Base-by-base conservation (phyloP, 306 rosid genomes). In the Crotalaria pallida region DNA sequence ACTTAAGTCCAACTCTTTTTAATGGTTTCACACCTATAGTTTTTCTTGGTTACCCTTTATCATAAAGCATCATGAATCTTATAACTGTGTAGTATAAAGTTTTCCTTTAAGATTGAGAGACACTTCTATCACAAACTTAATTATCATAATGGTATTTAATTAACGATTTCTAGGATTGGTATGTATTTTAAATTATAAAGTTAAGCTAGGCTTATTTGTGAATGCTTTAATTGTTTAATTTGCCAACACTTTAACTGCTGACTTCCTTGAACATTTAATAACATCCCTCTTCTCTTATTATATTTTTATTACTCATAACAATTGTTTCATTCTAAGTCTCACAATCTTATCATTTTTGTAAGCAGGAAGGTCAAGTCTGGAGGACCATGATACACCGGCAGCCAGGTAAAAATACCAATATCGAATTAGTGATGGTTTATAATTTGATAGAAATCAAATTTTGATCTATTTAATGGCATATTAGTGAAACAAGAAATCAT, bases 301-400 rank as follows among this genome's bases (percentile, higher is more conserved):
- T 17, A 26, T 61, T 52, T 58, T 53, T 70, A 58, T 56, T 75
- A 34, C 56, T 53, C 15, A 53, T 22, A 26, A 43, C 36, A 5
- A 49, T 50, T 69, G 58, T 57, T 47, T 55, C 51, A 29, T 59
- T 27, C 67, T 55, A 73, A 61, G 19, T 56, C 56, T 82, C 22
- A 21, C 65, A 12, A 50, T 48, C 58, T 67, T 66, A 31, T 78
- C 33, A 38, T 86, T 76, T 79, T 72, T 15, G 47, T 74, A 16
- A 70, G 84, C 95, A 90, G 98, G 88, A 80, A 80, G 80, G 45
- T 81, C 97, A 57, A 67, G 80, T 50, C 62, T 88, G 47, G 86
- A 78, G 69, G 76, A 49, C 33, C 76, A 12, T 22, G 82, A 77
- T 51, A 68, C 12, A 11, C 76, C 89, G 17, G 60, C 78, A 31